phyloP scores from a whole-genome alignment of 345 rosid genomes.

The Sonneratia caseolaris region DNA sequence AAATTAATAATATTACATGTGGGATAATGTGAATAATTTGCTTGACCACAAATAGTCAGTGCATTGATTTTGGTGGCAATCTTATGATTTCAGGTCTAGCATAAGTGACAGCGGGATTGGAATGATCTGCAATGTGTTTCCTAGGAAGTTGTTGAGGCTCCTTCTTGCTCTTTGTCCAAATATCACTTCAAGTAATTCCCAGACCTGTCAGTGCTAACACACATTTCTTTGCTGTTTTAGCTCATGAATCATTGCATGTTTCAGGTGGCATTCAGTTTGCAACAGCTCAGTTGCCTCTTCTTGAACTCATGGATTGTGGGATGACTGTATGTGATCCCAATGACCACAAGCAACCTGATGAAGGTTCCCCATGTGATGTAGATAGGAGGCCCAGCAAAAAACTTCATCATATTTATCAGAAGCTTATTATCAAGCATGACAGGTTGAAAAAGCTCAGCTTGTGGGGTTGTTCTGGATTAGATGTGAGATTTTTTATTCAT shows the following conservation, averaged over 20 bases:
- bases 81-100: constrained; percentile 59
- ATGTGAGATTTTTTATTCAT: constrained; percentile 41
- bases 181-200: constrained; percentile 82
- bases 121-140: constrained; percentile 90
- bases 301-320: constrained; percentile 97
- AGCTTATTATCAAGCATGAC: constrained; percentile 76
- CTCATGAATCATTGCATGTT: constrained; percentile 1
- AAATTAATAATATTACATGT: background rate
- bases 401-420: constrained; percentile 58
- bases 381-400: constrained; percentile 39
- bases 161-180: constrained; percentile 94
- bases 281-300: constrained; percentile 84
- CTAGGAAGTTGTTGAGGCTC: constrained; percentile 66
- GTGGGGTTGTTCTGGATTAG: constrained; percentile 98
- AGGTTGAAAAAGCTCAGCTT: constrained; percentile 78
- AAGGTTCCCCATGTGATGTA: constrained; percentile 23
- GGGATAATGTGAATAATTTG: background rate
- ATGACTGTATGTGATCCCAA: constrained; percentile 74
- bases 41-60: background rate
- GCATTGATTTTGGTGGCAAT: background rate
- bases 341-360: constrained; percentile 31
- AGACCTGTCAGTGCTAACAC: constrained; percentile 8
- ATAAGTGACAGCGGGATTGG: constrained; percentile 93
- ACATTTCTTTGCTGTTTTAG: background rate
- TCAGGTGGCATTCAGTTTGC: constrained; percentile 99